phyloP scores from a whole-genome alignment of 176 grass and related monocot genomes.

The Oryza brachyantha region DNA sequence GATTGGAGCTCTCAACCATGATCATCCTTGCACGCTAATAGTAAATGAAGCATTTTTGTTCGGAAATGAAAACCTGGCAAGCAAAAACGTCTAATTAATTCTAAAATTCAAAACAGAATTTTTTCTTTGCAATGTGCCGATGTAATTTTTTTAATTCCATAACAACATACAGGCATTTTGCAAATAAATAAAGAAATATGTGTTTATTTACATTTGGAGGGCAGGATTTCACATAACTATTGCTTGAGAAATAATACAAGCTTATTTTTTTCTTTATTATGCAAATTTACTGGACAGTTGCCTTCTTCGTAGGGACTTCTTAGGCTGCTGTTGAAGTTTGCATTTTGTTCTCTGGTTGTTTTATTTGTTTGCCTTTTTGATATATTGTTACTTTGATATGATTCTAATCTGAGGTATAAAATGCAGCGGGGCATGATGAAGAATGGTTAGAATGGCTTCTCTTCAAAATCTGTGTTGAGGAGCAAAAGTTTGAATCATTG shows the following conservation, averaged over 20 bases:
- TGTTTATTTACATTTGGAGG: not conserved
- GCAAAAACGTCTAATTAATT: too few species aligned
- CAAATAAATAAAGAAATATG: too few species aligned
- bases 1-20: too few species aligned
- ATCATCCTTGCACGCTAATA: too few species aligned
- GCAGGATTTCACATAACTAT: not conserved
- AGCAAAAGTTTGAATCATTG: conserved; percentile 52
- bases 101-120: too few species aligned
- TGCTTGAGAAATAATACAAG: not conserved
- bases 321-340: not conserved
- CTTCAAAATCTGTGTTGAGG: conserved; percentile 81
- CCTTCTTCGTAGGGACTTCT: not conserved
- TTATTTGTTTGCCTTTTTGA: not conserved
- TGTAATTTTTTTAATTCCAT: too few species aligned
- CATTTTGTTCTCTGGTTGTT: not conserved
- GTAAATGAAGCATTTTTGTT: too few species aligned
- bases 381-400: not conserved
- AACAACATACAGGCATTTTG: too few species aligned
- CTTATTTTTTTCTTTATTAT: not conserved
- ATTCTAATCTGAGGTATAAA: conserved; percentile 20
- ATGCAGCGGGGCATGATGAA: conserved; percentile 75
- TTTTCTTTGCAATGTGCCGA: too few species aligned
- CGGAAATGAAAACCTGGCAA: too few species aligned
- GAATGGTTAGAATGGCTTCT: conserved; percentile 94
- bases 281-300: not conserved